Evolutionary conservation across 805 yeast species (phyloP).

Genomic region (Ogataea nitratoaversa): DNA sequence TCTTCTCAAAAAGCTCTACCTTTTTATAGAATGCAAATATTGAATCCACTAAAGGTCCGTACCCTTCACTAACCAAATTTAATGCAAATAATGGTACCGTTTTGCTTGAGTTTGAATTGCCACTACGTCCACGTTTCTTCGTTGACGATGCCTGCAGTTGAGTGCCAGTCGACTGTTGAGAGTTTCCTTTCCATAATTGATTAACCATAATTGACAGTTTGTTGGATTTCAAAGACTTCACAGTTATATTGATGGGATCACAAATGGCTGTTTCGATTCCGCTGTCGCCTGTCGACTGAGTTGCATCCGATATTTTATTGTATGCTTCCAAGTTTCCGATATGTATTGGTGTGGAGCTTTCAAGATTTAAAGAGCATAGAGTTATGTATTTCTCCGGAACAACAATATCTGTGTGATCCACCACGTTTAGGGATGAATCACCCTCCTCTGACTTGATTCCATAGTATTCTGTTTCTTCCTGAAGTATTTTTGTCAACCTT

Average conservation of each 20-base stretch:
- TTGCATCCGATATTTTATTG: too few relatives aligned
- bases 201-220: neutral
- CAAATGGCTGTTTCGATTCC: too few relatives aligned
- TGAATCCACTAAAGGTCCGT: slow-evolving; percentile 8
- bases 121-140: neutral
- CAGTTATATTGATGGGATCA: too few relatives aligned
- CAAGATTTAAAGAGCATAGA: slow-evolving; percentile 1
- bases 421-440: neutral
- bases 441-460: slow-evolving; percentile 4
- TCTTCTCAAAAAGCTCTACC: neutral
- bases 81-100: slow-evolving; percentile 6
- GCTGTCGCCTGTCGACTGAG: too few relatives aligned
- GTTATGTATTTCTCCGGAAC: neutral
- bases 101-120: slow-evolving; percentile 7
- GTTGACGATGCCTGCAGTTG: too few relatives aligned
- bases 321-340: too few relatives aligned
- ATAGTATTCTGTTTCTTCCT: slow-evolving; percentile 12
- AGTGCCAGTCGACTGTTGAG: too few relatives aligned
- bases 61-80: slow-evolving; percentile 4
- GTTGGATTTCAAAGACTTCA: too few relatives aligned
- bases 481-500: slow-evolving; percentile 13
- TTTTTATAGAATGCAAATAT: slow-evolving; percentile 10
- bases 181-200: neutral
- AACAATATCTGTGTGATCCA: neutral
- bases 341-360: neutral